A percentile compares a stretch with the other conserved stretches of the same genome.
These are phyloP conservation scores for Penicillium waksmanii DNA, from an alignment of 495 filamentous ascomycete species.

Conservation along the genomic window DNA sequence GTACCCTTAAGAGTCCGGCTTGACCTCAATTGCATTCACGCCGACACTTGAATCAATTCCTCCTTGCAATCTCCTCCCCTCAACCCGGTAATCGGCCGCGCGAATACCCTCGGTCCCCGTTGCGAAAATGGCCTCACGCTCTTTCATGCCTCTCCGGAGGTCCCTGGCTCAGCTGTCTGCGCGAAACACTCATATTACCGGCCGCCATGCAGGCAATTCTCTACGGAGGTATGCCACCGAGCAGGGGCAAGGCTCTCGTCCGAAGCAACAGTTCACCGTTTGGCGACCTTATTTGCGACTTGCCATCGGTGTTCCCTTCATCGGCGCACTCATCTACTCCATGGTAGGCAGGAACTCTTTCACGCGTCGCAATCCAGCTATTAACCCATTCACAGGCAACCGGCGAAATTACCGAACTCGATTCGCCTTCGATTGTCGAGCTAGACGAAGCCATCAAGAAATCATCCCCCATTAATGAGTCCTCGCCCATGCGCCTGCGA, in stretches of 20 bases:
- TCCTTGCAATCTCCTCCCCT: not conserved
- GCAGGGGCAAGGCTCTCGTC: conserved; percentile 26
- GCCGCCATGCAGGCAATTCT: conserved; percentile 22
- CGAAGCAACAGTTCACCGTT: conserved; percentile 44
- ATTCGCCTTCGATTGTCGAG: conserved; percentile 61
- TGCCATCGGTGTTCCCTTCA: conserved; percentile 63
- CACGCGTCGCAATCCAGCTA: conserved; percentile 6
- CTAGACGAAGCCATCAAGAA: conserved; percentile 50
- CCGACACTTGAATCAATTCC: not conserved
- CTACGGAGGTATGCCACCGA: conserved; percentile 39
- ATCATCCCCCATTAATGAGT: conserved; percentile 49
- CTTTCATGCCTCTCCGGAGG: conserved; percentile 46
- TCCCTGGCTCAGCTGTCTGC: conserved; percentile 35
- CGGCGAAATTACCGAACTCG: conserved; percentile 55
- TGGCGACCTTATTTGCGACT: conserved; percentile 59
- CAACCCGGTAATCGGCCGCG: conserved; percentile 20
- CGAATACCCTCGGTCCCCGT: conserved; percentile 19
- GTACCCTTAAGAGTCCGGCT: too few species aligned
- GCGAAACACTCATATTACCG: conserved; percentile 26
- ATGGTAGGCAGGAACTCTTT: conserved; percentile 53
- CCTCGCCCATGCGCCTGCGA: conserved; percentile 92
- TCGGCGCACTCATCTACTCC: conserved; percentile 65
- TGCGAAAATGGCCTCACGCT: conserved; percentile 41
- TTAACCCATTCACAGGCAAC: conserved; percentile 40
- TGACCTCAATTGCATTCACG: not conserved